Evolutionary conservation across 495 filamentous ascomycete genomes (phyloP).

Genomic region (Rostrohypoxylon terebratum): DNA sequence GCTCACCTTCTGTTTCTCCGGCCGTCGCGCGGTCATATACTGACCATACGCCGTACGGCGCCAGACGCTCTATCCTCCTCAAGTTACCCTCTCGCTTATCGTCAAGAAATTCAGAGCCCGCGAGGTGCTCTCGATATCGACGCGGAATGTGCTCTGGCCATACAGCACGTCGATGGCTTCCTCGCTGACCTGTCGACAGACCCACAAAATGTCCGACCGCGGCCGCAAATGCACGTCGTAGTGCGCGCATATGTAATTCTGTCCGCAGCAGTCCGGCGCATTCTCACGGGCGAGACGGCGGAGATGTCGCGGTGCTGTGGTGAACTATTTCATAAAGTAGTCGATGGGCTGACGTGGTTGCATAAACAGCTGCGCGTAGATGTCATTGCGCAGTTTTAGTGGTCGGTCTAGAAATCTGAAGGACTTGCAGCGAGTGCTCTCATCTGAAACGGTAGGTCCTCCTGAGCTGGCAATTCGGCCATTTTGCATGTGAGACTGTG

Average conservation of each 20-base stretch:
- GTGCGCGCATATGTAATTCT: slow-evolving; percentile 17
- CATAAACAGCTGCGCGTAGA: slow-evolving; percentile 19
- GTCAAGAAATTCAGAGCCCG: slow-evolving; percentile 15
- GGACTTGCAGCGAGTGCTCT: neutral
- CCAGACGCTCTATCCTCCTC: slow-evolving; percentile 7
- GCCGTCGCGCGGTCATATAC: slow-evolving; percentile 2
- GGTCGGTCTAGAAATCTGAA: slow-evolving; percentile 29
- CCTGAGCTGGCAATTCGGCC: neutral
- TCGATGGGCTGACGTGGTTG: neutral
- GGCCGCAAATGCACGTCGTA: slow-evolving; percentile 15
- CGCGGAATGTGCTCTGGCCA: slow-evolving; percentile 35
- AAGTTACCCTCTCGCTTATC: slow-evolving; percentile 14
- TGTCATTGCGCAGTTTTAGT: slow-evolving; percentile 29
- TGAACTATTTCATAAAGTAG: slow-evolving; percentile 14
- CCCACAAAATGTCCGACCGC: slow-evolving; percentile 20
- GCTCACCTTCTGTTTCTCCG: slow-evolving; percentile 17
- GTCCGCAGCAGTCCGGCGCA: slow-evolving; percentile 14
- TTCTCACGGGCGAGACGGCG: slow-evolving; percentile 14
- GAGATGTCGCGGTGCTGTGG: slow-evolving; percentile 7
- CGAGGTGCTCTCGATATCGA: slow-evolving; percentile 19
- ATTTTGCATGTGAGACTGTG: neutral
- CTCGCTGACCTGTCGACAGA: slow-evolving; percentile 30
- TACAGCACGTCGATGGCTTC: slow-evolving; percentile 45
- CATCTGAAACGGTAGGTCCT: neutral
- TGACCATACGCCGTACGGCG: slow-evolving; percentile 3